Evolutionary conservation across 192 early-diverging fungal genomes (phyloP), one percentile per base, ranked within the genome.

Genomic region (Rhizoclosmatium globosum): DNA sequence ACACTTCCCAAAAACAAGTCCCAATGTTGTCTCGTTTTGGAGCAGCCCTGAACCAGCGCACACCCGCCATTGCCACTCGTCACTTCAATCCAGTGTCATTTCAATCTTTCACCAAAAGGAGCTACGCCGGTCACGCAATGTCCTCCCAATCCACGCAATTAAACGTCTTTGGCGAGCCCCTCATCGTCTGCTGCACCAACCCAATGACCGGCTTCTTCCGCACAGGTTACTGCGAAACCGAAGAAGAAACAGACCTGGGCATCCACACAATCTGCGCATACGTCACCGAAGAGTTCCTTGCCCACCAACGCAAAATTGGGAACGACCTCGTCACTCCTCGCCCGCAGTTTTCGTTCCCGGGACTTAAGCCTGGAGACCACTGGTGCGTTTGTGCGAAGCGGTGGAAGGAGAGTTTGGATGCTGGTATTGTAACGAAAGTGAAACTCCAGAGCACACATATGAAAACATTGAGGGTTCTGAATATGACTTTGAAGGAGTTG

Each of bases 191-290:
- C 69, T 71, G 69, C 50, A 71, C 69, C 9, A 31, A 4, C 48
- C 69, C 69, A 7, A 13, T 71, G 69, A 71, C 69, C 1, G 69
- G 69, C 47, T 71, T 56, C 69, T 71, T 71, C 38, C 69, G 69
- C 46, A 71, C 69, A 23, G 69, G 69, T 11, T 56, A 11, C 69
- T 71, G 69, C 15, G 69, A 71, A 38, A 71, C 69, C 7, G 69
- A 71, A 19, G 66, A 41, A 9, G 66, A 41, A 38, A 48, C 47
- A 45, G 69, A 71, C 21, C 19, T 23, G 1, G 69, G 69, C 50
- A 15, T 13, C 21, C 69, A 71, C 50, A 71, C 69, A 19, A 38
- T 71, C 21, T 71, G 69, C 39, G 69, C 53, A 21, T 48, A 23
- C 2, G 53, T 71, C 38, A 31, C 69, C 4, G 17, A 31, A 45